Percentiles rank a stretch among this genome's conserved stretches.
phyloP scores from a whole-genome alignment of 768 basidiomycete genomes.

The Boletus rubescentipes region DNA sequence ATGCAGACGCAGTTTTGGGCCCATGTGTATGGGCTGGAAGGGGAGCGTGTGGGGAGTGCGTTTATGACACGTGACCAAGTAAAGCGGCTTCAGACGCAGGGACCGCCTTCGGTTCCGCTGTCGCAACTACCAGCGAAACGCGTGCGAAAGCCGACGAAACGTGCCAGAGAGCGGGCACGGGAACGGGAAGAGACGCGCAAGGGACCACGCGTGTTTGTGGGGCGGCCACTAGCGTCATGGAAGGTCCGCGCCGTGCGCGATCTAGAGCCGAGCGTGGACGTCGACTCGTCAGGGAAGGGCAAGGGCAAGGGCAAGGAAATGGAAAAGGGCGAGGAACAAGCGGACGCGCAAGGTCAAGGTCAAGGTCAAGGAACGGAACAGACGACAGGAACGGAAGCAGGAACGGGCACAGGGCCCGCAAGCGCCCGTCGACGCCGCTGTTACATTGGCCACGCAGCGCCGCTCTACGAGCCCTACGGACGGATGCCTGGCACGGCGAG shows the following conservation, averaged over 20 bases:
- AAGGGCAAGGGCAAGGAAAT: neutral
- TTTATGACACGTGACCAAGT: constrained; percentile 19
- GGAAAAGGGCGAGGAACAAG: neutral
- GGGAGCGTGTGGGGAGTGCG: constrained; percentile 27
- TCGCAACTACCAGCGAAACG: neutral
- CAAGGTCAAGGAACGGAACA: too few relatives aligned
- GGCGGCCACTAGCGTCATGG: constrained; percentile 25
- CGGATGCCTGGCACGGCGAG: constrained; percentile 16
- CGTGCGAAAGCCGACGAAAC: neutral
- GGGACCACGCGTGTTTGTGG: constrained; percentile 26
- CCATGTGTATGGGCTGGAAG: constrained; percentile 33
- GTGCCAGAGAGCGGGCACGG: too few relatives aligned
- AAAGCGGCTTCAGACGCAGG: neutral
- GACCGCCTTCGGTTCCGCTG: neutral
- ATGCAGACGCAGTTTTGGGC: constrained; percentile 30
- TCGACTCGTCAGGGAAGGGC: neutral
- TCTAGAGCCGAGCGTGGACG: constrained; percentile 17
- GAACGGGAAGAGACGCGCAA: neutral
- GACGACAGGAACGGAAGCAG: too few relatives aligned
- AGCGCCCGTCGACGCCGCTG: constrained; percentile 5
- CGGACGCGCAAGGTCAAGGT: neutral
- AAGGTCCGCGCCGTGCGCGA: constrained; percentile 21
- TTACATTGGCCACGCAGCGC: constrained; percentile 18
- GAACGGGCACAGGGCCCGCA: too few relatives aligned
- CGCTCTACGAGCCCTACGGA: constrained; percentile 20